Conservation (phyloP, 2,329 filamentous ascomycete species). For the Clathrospora elynae region DNA sequence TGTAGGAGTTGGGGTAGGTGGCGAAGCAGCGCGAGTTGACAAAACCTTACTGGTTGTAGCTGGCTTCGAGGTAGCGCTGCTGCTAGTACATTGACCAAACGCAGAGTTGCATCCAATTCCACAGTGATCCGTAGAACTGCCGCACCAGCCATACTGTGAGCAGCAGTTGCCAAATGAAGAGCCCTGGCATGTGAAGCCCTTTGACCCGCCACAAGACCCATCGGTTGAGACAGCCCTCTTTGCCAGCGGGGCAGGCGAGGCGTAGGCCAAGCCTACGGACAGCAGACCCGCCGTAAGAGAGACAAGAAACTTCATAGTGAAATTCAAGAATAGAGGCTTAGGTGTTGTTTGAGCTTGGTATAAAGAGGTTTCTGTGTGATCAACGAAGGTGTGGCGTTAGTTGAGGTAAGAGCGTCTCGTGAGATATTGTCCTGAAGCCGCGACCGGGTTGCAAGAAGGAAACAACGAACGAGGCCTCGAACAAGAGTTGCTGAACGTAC, state of each 20-base stretch:
- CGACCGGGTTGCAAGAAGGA: neutral
- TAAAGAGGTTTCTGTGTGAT: neutral
- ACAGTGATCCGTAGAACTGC: conserved; percentile 38
- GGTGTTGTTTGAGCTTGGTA: neutral
- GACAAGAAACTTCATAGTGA: conserved; percentile 27
- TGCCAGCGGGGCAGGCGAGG: conserved; percentile 17
- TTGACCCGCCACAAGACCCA: conserved; percentile 50
- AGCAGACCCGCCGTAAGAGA: conserved; percentile 26
- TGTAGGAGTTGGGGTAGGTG: conserved; percentile 28
- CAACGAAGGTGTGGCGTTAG: neutral
- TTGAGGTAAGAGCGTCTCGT: neutral
- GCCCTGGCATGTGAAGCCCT: conserved; percentile 51
- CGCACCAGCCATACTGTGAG: conserved; percentile 51
- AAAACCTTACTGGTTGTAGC: conserved; percentile 6
- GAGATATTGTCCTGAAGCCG: neutral
- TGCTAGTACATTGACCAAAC: conserved; percentile 38
- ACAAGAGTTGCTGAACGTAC: neutral
- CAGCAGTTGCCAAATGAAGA: conserved; percentile 53
- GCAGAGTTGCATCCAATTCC: conserved; percentile 37
- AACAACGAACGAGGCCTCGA: neutral
- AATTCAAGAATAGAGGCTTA: neutral
- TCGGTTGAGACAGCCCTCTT: conserved; percentile 46
- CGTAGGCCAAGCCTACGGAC: conserved; percentile 24
- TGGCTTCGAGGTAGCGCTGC: conserved; percentile 7
- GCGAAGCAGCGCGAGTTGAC: conserved; percentile 18